phyloP scores from a whole-genome alignment of 202 grass and related monocot species.

The Tripidium arundinaceum region DNA sequence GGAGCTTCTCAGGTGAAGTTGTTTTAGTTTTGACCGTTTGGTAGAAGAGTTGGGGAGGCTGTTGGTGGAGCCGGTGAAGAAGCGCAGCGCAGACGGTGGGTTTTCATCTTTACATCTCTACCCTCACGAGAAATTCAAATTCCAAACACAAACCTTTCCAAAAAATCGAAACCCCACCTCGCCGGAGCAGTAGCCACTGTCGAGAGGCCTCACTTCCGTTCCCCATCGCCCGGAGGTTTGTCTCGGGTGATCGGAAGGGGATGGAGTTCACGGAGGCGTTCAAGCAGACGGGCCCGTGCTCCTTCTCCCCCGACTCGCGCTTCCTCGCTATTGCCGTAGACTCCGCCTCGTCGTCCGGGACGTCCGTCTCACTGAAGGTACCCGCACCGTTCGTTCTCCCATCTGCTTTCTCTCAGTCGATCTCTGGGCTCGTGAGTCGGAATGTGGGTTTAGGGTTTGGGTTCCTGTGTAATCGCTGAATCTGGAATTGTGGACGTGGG shows the following conservation, averaged over 20 bases:
- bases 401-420: background rate
- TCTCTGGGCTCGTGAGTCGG: background rate
- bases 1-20: too few relatives aligned
- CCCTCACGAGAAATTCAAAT: too few relatives aligned
- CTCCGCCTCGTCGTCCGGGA: slow-evolving; percentile 82
- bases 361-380: slow-evolving; percentile 82
- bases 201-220: too few relatives aligned
- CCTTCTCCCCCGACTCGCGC: slow-evolving; percentile 82
- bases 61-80: too few relatives aligned
- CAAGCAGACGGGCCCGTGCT: slow-evolving; percentile 84
- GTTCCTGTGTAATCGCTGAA: slow-evolving; percentile 2
- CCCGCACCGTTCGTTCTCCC: background rate
- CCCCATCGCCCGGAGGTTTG: too few relatives aligned
- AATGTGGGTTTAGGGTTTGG: slow-evolving; percentile 34
- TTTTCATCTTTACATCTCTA: too few relatives aligned
- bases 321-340: slow-evolving; percentile 78
- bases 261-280: slow-evolving; percentile 92
- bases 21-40: too few relatives aligned
- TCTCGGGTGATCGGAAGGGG: background rate
- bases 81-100: too few relatives aligned
- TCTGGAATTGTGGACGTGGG: slow-evolving; percentile 13
- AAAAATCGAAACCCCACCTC: too few relatives aligned
- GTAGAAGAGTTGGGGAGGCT: too few relatives aligned
- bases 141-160: too few relatives aligned
- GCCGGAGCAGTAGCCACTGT: too few relatives aligned